Conservation (phyloP, 805 yeast genomes). For the Candida ovalis region DNA sequence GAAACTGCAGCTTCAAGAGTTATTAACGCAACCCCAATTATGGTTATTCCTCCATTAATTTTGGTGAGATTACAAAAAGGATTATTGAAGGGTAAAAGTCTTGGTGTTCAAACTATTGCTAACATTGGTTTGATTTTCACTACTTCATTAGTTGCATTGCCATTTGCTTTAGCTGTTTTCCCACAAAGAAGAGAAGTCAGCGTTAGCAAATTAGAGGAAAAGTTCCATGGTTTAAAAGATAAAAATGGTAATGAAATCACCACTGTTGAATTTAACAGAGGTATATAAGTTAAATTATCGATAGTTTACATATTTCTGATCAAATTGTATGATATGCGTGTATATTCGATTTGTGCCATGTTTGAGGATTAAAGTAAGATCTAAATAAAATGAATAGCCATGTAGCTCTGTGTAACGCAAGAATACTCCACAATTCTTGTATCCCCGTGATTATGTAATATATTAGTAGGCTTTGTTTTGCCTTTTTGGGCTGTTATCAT, state of each 20-base stretch:
- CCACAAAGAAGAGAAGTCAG: conserved; percentile 77
- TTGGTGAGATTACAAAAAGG: conserved; percentile 74
- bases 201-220: conserved; percentile 58
- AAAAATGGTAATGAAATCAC: conserved; percentile 53
- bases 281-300: too few relatives aligned
- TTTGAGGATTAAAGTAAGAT: too few relatives aligned
- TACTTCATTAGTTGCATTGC: conserved; percentile 84
- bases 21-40: conserved; percentile 93
- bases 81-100: conserved; percentile 62
- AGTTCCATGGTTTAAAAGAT: conserved; percentile 59
- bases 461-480: too few relatives aligned
- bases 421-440: too few relatives aligned
- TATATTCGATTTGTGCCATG: too few relatives aligned
- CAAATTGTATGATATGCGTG: too few relatives aligned
- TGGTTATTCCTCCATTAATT: conserved; percentile 92
- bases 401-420: too few relatives aligned
- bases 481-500: too few relatives aligned
- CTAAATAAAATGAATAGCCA: too few relatives aligned
- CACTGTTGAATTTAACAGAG: conserved; percentile 84
- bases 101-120: conserved; percentile 60
- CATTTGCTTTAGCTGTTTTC: conserved; percentile 93
- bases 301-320: too few relatives aligned
- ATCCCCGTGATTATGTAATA: too few relatives aligned
- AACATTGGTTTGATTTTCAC: conserved; percentile 82
- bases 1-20: conserved; percentile 96